phyloP scores from a whole-genome alignment of 495 filamentous ascomycete species.

The Choiromyces venosus region DNA sequence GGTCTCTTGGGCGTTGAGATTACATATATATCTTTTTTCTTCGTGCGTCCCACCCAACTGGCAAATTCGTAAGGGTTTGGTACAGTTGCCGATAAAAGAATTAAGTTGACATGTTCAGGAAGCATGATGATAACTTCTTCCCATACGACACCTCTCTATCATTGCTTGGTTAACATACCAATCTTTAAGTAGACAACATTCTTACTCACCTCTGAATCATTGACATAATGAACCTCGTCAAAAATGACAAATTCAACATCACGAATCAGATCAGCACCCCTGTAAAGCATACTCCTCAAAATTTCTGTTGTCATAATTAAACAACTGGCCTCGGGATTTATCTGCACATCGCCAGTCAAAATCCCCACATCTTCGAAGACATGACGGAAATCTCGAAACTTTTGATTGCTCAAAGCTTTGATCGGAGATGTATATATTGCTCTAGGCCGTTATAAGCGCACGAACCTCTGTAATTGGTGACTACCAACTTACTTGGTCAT shows the following conservation, averaged over 20 bases:
- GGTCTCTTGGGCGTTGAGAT: slow-evolving; percentile 95
- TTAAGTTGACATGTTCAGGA: slow-evolving; percentile 90
- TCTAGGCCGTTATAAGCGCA: slow-evolving; percentile 23
- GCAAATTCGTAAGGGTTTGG: slow-evolving; percentile 97
- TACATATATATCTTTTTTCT: slow-evolving; percentile 98
- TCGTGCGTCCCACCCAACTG: slow-evolving; percentile 95
- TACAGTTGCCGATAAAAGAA: slow-evolving; percentile 90
- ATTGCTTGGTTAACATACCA: not conserved
- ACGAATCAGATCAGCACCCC: slow-evolving; percentile 89
- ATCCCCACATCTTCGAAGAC: slow-evolving; percentile 94
- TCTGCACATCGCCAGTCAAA: slow-evolving; percentile 94
- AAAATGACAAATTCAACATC: slow-evolving; percentile 99
- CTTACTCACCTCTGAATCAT: slow-evolving; percentile 65
- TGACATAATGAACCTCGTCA: slow-evolving; percentile 98
- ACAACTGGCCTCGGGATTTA: slow-evolving; percentile 95
- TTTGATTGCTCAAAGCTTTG: slow-evolving; percentile 97
- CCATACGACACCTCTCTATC: slow-evolving; percentile 82
- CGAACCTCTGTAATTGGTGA: not conserved
- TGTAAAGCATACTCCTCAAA: slow-evolving; percentile 93
- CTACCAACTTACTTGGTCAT: slow-evolving; percentile 70
- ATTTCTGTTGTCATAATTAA: slow-evolving; percentile 99
- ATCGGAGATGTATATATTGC: slow-evolving; percentile 98
- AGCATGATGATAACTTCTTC: slow-evolving; percentile 99
- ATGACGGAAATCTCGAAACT: slow-evolving; percentile 88
- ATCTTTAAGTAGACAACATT: not conserved